These are phyloP conservation scores for Botrytis porri DNA, from an alignment of 2,329 filamentous ascomycete genomes.

Conservation along the genomic window DNA sequence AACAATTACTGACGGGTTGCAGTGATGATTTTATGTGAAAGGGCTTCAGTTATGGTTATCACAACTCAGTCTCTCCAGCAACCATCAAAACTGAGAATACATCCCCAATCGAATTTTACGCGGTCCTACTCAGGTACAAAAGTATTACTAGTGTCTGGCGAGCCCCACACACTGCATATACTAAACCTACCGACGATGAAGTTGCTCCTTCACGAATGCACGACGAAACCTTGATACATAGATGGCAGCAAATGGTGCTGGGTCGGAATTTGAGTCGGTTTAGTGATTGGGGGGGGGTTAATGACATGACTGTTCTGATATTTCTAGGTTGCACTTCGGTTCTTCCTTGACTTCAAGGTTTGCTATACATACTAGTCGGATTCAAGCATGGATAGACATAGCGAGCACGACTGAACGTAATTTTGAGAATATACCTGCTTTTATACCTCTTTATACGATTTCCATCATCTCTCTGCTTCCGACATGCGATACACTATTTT, in stretches of 20 bases:
- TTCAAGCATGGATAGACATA: constrained; percentile 4
- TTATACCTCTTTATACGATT: neutral
- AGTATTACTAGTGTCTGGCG: neutral
- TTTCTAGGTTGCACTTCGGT: constrained; percentile 1
- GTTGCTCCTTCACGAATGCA: neutral
- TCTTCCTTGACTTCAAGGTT: neutral
- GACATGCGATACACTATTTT: neutral
- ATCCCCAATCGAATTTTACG: neutral
- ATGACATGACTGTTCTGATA: neutral
- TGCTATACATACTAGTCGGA: neutral
- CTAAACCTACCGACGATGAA: neutral
- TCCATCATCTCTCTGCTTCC: neutral
- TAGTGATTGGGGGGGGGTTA: neutral
- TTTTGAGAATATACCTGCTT: neutral
- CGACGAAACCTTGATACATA: neutral
- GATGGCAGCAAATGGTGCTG: neutral
- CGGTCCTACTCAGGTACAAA: neutral
- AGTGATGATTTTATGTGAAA: constrained; percentile 74
- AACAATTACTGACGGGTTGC: constrained; percentile 26
- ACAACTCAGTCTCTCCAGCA: constrained; percentile 4
- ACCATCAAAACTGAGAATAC: neutral
- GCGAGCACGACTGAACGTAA: neutral
- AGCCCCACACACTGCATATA: neutral
- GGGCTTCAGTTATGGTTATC: constrained; percentile 15
- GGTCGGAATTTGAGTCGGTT: neutral